phyloP scores from a whole-genome alignment of 371 early-diverging fungal genomes.

The Circinella umbellata region DNA sequence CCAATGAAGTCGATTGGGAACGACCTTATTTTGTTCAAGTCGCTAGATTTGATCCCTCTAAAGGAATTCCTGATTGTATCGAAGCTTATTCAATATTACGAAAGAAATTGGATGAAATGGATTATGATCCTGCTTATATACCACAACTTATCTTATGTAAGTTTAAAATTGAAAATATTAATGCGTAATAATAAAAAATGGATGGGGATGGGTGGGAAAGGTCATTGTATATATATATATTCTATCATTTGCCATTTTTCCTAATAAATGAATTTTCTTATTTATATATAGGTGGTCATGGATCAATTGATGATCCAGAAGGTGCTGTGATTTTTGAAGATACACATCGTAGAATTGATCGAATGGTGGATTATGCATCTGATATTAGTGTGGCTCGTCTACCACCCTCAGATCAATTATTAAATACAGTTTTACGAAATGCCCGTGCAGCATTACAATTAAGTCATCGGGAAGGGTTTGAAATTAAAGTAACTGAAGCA shows the following conservation, averaged over 20 bases:
- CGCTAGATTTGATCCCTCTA: slow-evolving; percentile 88
- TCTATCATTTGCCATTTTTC: no score
- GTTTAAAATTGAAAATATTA: background rate
- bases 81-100: slow-evolving; percentile 73
- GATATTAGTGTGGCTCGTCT: slow-evolving; percentile 71
- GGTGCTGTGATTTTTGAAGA: slow-evolving; percentile 75
- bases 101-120: slow-evolving; percentile 46
- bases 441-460: slow-evolving; percentile 81
- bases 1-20: slow-evolving; percentile 59
- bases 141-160: slow-evolving; percentile 79
- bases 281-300: slow-evolving; percentile 62
- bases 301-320: slow-evolving; percentile 92
- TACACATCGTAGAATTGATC: slow-evolving; percentile 52
- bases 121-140: slow-evolving; percentile 37
- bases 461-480: slow-evolving; percentile 86
- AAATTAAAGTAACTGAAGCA: slow-evolving; percentile 90
- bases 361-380: slow-evolving; percentile 41
- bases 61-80: slow-evolving; percentile 82
- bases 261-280: background rate
- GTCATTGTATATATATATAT: no score
- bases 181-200: background rate
- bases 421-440: slow-evolving; percentile 73
- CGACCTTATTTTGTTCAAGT: slow-evolving; percentile 88
- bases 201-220: no score
- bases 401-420: slow-evolving; percentile 84